Evolutionary conservation across 441 rosid species (phyloP), one percentile per base, ranked within the genome.

Genomic region (Eutrema salsugineum): DNA sequence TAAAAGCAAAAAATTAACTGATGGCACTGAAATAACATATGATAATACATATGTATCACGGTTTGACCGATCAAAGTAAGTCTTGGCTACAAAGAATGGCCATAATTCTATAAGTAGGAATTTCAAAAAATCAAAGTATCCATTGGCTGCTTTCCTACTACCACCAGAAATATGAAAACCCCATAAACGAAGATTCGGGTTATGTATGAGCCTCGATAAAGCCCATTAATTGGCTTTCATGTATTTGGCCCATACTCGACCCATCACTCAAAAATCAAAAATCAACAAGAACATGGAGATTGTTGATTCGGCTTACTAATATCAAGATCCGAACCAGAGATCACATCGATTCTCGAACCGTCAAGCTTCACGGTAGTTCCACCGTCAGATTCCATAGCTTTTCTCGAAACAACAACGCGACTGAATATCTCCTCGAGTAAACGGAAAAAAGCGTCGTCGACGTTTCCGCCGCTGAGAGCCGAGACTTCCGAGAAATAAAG

Each of bases 321-420:
- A 77, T 88, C 93, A 73, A 86, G 75, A 69, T 85, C 97, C 60
- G 80, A 64, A 35, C 83, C 89, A 3, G 82, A 62, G 14, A 86
- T 77, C 30, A 86, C 81, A 70, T 91, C 89, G 39, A 89, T 86
- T 79, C 83, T 84, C 14, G 88, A 81, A 20, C 97, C 97, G 22
- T 77, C 80, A 22, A 87, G 86, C 66, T 36, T 50, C 11, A 66
- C 38, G 14, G 71, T 69, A 32, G 77, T 66, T 12, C 55, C 71
- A 22, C 83, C 82, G 57, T 77, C 74, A 38, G 72, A 38, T 28
- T 80, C 87, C 76, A 89, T 19, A 3, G 76, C 44, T 80, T 84
- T 91, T 66, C 77, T 87, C 5, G 84, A 79, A 6, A 88, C 71
- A 7, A 83, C 72, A 17, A 71, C 67, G 57, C 72, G 59, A 2